Evolutionary conservation across 208 protist genomes (phyloP).

Genomic region (Phytomonas serpens): DNA sequence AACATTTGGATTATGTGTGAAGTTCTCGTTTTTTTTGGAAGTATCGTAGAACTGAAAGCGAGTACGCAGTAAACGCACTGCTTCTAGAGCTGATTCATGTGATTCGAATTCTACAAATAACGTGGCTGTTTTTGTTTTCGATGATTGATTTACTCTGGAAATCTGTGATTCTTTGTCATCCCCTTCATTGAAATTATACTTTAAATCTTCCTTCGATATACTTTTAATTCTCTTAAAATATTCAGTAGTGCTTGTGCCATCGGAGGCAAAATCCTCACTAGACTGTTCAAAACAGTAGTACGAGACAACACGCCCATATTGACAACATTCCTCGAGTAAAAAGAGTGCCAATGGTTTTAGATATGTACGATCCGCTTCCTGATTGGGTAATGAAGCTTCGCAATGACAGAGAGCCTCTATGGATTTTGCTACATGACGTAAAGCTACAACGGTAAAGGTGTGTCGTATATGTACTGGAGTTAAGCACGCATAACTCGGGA

Average conservation of each 20-base stretch:
- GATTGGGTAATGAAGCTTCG: neutral
- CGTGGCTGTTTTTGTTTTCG: neutral
- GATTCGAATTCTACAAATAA: slow-evolving; percentile 53
- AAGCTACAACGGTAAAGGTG: slow-evolving; percentile 27
- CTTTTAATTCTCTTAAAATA: neutral
- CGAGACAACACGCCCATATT: slow-evolving; percentile 69
- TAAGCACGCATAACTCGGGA: neutral
- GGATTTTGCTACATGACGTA: slow-evolving; percentile 26
- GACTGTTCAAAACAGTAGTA: slow-evolving; percentile 34
- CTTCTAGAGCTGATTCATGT: slow-evolving; percentile 35
- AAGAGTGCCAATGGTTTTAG: slow-evolving; percentile 32
- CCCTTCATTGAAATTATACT: neutral
- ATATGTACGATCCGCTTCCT: neutral
- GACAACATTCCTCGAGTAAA: slow-evolving; percentile 60
- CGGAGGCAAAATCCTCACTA: neutral
- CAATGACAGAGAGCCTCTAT: slow-evolving; percentile 19
- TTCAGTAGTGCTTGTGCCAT: neutral
- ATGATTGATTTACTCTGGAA: neutral
- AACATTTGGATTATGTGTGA: slow-evolving; percentile 10
- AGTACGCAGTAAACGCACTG: slow-evolving; percentile 30
- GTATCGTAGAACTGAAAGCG: slow-evolving; percentile 15
- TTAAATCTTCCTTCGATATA: neutral
- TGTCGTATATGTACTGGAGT: neutral
- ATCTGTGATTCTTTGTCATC: neutral
- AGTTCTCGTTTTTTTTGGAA: neutral